Base-by-base conservation (phyloP, 2,329 filamentous ascomycete genomes). In the Cytospora leucostoma region DNA sequence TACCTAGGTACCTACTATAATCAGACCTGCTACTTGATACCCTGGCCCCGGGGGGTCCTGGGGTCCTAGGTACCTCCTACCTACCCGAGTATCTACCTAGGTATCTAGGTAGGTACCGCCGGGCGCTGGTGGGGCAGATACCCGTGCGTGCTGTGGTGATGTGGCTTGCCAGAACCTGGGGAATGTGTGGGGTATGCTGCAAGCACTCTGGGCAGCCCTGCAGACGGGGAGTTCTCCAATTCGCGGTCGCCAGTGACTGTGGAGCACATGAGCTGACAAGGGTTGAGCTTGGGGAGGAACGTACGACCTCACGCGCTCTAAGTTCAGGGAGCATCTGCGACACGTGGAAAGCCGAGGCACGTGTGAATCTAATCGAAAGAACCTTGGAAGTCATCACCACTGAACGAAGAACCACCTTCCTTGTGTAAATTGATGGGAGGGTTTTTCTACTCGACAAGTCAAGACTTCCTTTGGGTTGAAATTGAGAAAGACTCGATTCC, bases 281-380 rank as follows among this genome's bases (percentile, higher is more conserved):
- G 44, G 27, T 27, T 27, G 44, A 47, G 40, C 17, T 44, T 15
- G 13, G 17, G 19, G 38, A 12, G 15, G 37, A 11, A 11, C 12
- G 37, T 13, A 38, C 37, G 37, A 15, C 37, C 37, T 38, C 12
- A 38, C 37, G 37, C 37, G 12, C 37, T 38, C 32, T 17, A 4
- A 27, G 7, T 27, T 34, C 19, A n/a, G 21, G 32, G 33, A 7
- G 33, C 44, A 21, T 47, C n/a, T 47, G 44, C 44, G 19, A n/a
- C 44, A 47, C n/a, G 44, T 47, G n/a, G 52, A 55, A 40, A 58
- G 58, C 64, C 64, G 64, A 66, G 64, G 64, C 64, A 66, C 37
- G 50, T 51, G 61, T 57, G 34, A 53, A 57, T 60, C 33, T 27
- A 19, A 54, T 49, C 55, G 34, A 37, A 49, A 13, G 38, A 53